A percentile compares a stretch with the other conserved stretches of the same genome.
phyloP scores from a whole-genome alignment of 2,329 filamentous ascomycete species.

The Akanthomyces muscarius region DNA sequence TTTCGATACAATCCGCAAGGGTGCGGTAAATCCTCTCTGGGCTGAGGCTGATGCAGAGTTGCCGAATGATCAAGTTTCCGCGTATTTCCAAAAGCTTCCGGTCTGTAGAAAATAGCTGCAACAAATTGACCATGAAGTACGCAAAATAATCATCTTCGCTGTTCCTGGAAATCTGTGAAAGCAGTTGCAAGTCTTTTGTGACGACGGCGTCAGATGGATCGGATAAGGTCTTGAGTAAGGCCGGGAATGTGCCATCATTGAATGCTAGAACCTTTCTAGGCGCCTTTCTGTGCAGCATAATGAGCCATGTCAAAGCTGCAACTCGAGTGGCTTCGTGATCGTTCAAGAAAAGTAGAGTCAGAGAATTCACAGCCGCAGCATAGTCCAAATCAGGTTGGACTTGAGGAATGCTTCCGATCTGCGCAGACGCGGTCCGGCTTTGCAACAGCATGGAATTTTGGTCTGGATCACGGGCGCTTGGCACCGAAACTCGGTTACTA shows the following conservation, averaged over 20 bases:
- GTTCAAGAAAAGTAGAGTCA: constrained; percentile 91
- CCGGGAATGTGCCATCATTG: constrained; percentile 95
- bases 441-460: constrained; percentile 49
- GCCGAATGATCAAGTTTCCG: constrained; percentile 93
- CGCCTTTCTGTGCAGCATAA: constrained; percentile 95
- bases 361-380: constrained; percentile 84
- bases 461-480: constrained; percentile 52
- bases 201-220: constrained; percentile 95
- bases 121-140: constrained; percentile 94
- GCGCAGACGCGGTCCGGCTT: constrained; percentile 44
- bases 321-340: constrained; percentile 95
- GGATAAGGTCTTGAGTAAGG: constrained; percentile 89
- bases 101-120: constrained; percentile 94
- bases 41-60: constrained; percentile 87
- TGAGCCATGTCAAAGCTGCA: constrained; percentile 89
- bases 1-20: constrained; percentile 92
- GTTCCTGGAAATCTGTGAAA: constrained; percentile 94
- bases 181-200: constrained; percentile 84
- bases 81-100: constrained; percentile 84
- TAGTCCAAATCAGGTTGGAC: constrained; percentile 81
- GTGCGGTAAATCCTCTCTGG: constrained; percentile 95
- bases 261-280: constrained; percentile 90
- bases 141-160: constrained; percentile 97
- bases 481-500: constrained; percentile 49
- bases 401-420: constrained; percentile 39